A percentile compares a stretch with the other conserved stretches of the same genome.
phyloP scores from a whole-genome alignment of 2,329 filamentous ascomycete genomes.

The Zymoseptoria brevis region DNA sequence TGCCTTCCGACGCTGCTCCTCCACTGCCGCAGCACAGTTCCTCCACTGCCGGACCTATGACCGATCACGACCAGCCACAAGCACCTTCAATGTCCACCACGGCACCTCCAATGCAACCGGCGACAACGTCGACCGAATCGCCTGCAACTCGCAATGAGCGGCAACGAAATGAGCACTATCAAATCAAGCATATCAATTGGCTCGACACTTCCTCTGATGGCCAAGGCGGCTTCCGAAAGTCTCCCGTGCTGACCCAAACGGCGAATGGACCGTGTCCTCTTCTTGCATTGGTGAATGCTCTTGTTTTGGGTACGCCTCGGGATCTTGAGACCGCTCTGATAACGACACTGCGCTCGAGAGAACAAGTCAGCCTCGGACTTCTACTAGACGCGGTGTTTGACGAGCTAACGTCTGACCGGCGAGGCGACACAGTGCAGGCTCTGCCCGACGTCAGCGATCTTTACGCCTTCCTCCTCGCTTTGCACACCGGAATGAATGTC shows the following conservation, averaged over 20 bases:
- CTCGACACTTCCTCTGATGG: constrained; percentile 51
- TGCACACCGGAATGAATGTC: constrained; percentile 97
- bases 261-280: constrained; percentile 90
- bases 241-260: constrained; percentile 86
- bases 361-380: constrained; percentile 79
- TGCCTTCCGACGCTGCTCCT: background rate
- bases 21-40: constrained; percentile 4
- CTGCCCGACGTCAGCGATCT: constrained; percentile 83
- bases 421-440: constrained; percentile 54
- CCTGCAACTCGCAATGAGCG: constrained; percentile 33
- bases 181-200: constrained; percentile 88
- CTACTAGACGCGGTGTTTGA: constrained; percentile 87
- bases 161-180: constrained; percentile 69
- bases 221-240: constrained; percentile 58
- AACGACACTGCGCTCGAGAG: constrained; percentile 67
- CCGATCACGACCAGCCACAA: constrained; percentile 28
- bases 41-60: constrained; percentile 24
- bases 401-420: constrained; percentile 73
- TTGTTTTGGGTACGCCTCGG: constrained; percentile 72
- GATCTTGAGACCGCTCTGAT: constrained; percentile 62
- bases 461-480: constrained; percentile 75
- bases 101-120: constrained; percentile 15
- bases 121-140: constrained; percentile 26
- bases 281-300: constrained; percentile 84
- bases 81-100: constrained; percentile 5